Percentiles rank a stretch among this genome's conserved stretches.
phyloP scores from a whole-genome alignment of 78 protist genomes.

The Dictyostelium discoideum region dicty_2.7 NC_007089.4:60501-61000 shows the following conservation, averaged over 20 bases:
- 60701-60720: slow-evolving; percentile 5
- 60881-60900: slow-evolving; percentile 25
- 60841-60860: slow-evolving; percentile 48
- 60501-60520: slow-evolving; percentile 48
- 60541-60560: slow-evolving; percentile 58
- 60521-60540: slow-evolving; percentile 69
- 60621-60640: slow-evolving; percentile 22
- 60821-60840: slow-evolving; percentile 34
- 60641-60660: slow-evolving; percentile 20
- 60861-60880: slow-evolving; percentile 5
- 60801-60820: slow-evolving; percentile 22
- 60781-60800: slow-evolving; percentile 48
- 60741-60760: slow-evolving; percentile 20
- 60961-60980: background rate
- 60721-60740: slow-evolving; percentile 47
- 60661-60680: slow-evolving; percentile 2
- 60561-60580: slow-evolving; percentile 60
- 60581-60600: slow-evolving; percentile 63
- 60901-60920: background rate
- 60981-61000: background rate
- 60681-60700: slow-evolving; percentile 62
- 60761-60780: slow-evolving; percentile 53
- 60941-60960: background rate
- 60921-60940: background rate
- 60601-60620: slow-evolving; percentile 45